These are phyloP conservation scores for Solanum pinnatisectum DNA, from an alignment of 257 asterid genomes.

Conservation along the genomic window DNA sequence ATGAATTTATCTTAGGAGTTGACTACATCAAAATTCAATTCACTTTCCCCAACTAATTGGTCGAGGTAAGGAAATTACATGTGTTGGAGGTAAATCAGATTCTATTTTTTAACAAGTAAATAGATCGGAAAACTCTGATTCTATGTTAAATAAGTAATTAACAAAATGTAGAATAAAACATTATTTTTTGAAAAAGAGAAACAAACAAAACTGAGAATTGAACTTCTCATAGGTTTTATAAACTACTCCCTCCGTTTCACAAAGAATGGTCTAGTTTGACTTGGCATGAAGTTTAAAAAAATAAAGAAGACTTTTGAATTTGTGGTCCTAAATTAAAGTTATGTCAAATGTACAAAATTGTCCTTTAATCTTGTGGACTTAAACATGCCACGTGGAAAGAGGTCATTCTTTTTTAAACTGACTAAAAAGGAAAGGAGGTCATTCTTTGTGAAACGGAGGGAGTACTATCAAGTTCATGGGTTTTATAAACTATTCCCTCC, in stretches of 20 bases:
- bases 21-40: neutral
- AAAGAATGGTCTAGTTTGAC: too few relatives aligned
- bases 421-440: too few relatives aligned
- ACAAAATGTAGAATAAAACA: neutral
- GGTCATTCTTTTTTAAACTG: too few relatives aligned
- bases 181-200: neutral
- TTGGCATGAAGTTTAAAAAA: too few relatives aligned
- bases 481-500: neutral
- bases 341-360: too few relatives aligned
- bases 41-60: neutral
- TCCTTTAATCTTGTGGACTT: too few relatives aligned
- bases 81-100: neutral
- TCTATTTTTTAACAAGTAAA: neutral
- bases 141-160: neutral
- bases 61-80: neutral
- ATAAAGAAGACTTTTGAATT: too few relatives aligned
- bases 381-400: too few relatives aligned
- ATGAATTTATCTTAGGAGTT: neutral
- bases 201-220: neutral
- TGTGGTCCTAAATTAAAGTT: too few relatives aligned
- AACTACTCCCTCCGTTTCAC: neutral
- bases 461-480: neutral
- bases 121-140: neutral
- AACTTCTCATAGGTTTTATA: neutral
- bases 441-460: too few relatives aligned